Base-by-base conservation (phyloP, 2,329 filamentous ascomycete species). In the Teratosphaeria pseudoeucalypti region DNA sequence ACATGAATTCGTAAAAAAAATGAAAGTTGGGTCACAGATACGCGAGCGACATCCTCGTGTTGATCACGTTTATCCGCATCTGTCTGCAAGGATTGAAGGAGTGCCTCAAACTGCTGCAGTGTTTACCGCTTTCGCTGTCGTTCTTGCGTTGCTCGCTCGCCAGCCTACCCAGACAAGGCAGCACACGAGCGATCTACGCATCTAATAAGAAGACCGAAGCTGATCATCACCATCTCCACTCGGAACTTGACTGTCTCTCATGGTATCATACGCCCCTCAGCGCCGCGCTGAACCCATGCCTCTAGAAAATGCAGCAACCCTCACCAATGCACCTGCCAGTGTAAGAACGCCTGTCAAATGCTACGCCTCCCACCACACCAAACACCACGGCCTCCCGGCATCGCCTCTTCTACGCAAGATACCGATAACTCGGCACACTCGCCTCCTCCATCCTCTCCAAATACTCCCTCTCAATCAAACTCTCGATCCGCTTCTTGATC, bases 401-500 rank as follows among this genome's bases (percentile, higher is more conserved):
- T 23, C 52, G 12, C 11, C 52, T 23, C 52, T 27, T 19, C 75
- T 60, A 92, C 29, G 88, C 88, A 43, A 91, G 73, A 67, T 92
- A 92, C 62, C 82, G 79, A 72, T 92, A 92, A 11, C 81, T 81
- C 37, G 87, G 82, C 6, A 82, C 66, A 34, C 80, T 70, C 9
- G 78, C 81, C 10, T 85, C 81, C n/a, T 90, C 88, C 14, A 88
- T 80, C 3, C 89, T 82, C 75, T 91, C 88, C 23, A 92, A 77
- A 65, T 92, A 92, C 70, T 92, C 89, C 62, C 88, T 81, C 61
- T 84, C 82, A 56, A 92, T 89, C 56, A 92, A 76, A 63, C 85
- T 85, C 71, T 92, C 89, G 61, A 92, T 87, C n/a, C 85, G 84
- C 71, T 84, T 86, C 79, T 92, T 92, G 75, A 92, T 86, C 75